phyloP scores from a whole-genome alignment of 106 monocot species.

The Alisma plantagoaquatica region DNA sequence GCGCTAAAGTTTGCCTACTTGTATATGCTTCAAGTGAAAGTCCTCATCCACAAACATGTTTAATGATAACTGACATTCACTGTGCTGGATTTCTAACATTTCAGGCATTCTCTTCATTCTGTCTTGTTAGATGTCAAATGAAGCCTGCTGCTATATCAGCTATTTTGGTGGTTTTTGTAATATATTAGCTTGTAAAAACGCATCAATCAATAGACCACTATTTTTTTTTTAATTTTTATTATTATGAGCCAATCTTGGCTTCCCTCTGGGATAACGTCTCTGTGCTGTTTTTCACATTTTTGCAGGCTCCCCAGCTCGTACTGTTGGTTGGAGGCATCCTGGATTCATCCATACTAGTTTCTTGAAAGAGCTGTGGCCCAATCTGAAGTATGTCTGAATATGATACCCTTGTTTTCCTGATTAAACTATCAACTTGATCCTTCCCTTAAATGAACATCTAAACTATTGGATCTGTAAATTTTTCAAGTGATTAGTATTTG shows the following conservation, averaged over 20 bases:
- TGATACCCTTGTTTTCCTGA: not conserved
- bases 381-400: conserved; percentile 33
- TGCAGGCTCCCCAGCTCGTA: conserved; percentile 79
- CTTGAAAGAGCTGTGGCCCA: conserved; percentile 89
- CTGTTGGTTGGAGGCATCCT: conserved; percentile 96
- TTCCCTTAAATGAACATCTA: not conserved
- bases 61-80: too few relatives aligned
- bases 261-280: too few relatives aligned
- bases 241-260: too few relatives aligned
- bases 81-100: too few relatives aligned
- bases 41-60: too few relatives aligned
- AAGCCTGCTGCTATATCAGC: too few relatives aligned
- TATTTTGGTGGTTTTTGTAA: too few relatives aligned
- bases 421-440: not conserved
- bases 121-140: too few relatives aligned
- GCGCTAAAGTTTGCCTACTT: too few relatives aligned
- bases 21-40: too few relatives aligned
- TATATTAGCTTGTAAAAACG: not conserved
- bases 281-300: too few relatives aligned
- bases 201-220: not conserved
- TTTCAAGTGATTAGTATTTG: not conserved
- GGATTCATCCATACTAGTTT: conserved; percentile 90
- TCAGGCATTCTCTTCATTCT: too few relatives aligned
- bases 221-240: not conserved
- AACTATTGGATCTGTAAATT: not conserved